Percentiles rank a stretch among this genome's conserved stretches.
These are phyloP conservation scores for Amphicarpaea edgeworthii DNA, from an alignment of 306 rosid species.

Conservation along the genomic window DNA sequence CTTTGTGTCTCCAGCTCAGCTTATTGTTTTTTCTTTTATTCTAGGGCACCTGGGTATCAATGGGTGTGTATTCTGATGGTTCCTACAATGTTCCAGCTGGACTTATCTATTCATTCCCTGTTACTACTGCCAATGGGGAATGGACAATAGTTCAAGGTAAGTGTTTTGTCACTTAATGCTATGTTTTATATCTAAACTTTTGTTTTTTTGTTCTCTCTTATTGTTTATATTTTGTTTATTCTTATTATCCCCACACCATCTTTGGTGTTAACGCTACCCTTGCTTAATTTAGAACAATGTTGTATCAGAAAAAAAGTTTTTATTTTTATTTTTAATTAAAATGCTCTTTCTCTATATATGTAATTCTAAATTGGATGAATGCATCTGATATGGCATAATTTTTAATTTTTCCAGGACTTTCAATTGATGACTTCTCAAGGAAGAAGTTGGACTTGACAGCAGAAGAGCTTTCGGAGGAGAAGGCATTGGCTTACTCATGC, in stretches of 20 bases:
- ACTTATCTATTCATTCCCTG: constrained; percentile 92
- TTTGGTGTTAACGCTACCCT: background rate
- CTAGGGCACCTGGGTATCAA: constrained; percentile 96
- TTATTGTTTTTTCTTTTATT: constrained; percentile 6
- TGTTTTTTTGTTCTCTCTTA: background rate
- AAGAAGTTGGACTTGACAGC: constrained; percentile 90
- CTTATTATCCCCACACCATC: background rate
- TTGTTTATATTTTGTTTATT: background rate
- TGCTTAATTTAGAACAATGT: too few species aligned
- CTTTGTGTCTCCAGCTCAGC: background rate
- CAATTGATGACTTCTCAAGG: constrained; percentile 87
- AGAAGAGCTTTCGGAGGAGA: constrained; percentile 85
- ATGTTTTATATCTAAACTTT: background rate
- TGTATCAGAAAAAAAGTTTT: too few species aligned
- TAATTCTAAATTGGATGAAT: constrained; percentile 1
- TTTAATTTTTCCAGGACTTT: constrained; percentile 62
- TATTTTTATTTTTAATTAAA: too few species aligned
- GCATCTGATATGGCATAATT: constrained; percentile 8
- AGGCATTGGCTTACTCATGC: constrained; percentile 94
- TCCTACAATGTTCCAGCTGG: constrained; percentile 98
- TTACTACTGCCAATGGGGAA: constrained; percentile 81
- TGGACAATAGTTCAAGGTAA: constrained; percentile 97
- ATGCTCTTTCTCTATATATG: background rate
- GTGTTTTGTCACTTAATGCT: background rate
- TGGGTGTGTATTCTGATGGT: constrained; percentile 99